Evolutionary conservation across 31 red algal species (phyloP).

Genomic region (Porphyra umbilicalis): DNA sequence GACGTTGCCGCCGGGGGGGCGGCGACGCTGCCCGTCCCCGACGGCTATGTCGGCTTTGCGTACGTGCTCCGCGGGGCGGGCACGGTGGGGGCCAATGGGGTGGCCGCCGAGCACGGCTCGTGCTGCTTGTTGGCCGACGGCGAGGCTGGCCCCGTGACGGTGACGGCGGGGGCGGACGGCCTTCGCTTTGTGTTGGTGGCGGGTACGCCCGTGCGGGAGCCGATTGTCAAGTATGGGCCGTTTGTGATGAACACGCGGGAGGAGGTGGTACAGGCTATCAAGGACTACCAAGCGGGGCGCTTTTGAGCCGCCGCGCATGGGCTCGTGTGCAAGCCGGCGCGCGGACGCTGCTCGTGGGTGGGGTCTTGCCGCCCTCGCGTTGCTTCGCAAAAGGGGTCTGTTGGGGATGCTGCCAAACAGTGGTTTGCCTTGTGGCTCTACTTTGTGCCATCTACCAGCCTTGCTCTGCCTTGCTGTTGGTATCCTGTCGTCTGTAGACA

Average conservation of each 20-base stretch:
- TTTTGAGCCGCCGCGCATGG: too few relatives aligned
- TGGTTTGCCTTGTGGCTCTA: too few relatives aligned
- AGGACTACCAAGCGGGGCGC: conserved; percentile 68
- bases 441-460: too few relatives aligned
- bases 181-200: conserved; percentile 70
- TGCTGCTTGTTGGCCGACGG: conserved; percentile 57
- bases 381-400: too few relatives aligned
- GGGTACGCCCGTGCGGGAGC: conserved; percentile 74
- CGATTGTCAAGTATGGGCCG: conserved; percentile 82
- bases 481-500: too few relatives aligned
- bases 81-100: conserved; percentile 24
- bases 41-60: conserved; percentile 59
- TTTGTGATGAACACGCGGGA: conserved; percentile 93
- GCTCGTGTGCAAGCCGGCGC: too few relatives aligned
- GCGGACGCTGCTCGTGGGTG: too few relatives aligned
- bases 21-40: conserved; percentile 31
- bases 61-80: conserved; percentile 63
- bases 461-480: too few relatives aligned
- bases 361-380: too few relatives aligned
- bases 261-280: conserved; percentile 79
- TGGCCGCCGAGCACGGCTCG: conserved; percentile 31
- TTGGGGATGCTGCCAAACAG: too few relatives aligned
- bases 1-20: conserved; percentile 18
- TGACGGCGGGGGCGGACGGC: conserved; percentile 12
- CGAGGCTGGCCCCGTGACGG: conserved; percentile 21